Evolutionary conservation across 139 green algal genomes (phyloP).

Genomic region (Chlamydomonas eustigma): DNA sequence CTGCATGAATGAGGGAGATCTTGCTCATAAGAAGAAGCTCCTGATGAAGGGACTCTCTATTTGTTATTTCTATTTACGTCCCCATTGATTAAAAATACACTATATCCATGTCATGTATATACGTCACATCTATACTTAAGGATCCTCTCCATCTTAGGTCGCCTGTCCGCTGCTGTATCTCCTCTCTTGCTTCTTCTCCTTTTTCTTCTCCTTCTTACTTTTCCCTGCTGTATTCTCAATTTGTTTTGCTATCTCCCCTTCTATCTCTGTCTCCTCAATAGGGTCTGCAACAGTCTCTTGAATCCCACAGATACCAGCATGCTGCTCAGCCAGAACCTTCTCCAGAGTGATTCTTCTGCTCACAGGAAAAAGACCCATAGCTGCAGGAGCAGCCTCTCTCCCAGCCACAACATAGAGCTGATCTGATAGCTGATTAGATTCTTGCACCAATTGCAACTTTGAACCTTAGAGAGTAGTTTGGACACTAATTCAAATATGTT

Average conservation of each 20-base stretch:
- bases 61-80: no score
- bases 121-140: no score
- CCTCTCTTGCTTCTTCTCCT: conserved; percentile 12
- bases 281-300: no score
- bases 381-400: neutral
- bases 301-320: neutral
- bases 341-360: neutral
- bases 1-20: no score
- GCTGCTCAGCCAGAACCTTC: neutral
- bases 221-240: neutral
- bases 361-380: neutral
- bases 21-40: no score
- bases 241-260: neutral
- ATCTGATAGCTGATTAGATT: neutral
- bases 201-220: neutral
- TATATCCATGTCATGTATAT: no score
- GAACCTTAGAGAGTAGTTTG: conserved; percentile 13
- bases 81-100: no score
- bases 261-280: neutral
- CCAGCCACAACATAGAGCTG: conserved; percentile 16
- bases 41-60: no score
- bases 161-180: neutral
- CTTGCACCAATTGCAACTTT: neutral
- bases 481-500: no score
- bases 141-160: no score